Percentiles rank a stretch among this genome's conserved stretches.
phyloP scores from a whole-genome alignment of 2,329 filamentous ascomycete species.

The Fusarium irregulare region DNA sequence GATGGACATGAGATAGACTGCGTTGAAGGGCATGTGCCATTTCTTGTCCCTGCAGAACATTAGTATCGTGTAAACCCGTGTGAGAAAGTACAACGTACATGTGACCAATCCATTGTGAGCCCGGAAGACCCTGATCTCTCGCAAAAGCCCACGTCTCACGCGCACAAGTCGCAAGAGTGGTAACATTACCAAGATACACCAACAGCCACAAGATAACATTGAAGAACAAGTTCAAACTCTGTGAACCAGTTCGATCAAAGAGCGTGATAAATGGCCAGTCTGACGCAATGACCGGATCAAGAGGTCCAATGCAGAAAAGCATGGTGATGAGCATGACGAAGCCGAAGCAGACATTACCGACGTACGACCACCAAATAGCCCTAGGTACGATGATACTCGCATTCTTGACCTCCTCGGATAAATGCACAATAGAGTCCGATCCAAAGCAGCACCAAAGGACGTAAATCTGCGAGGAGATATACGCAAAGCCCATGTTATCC shows the following conservation, averaged over 20 bases:
- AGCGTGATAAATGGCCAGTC: slow-evolving; percentile 26
- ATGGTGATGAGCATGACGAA: slow-evolving; percentile 33
- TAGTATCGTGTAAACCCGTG: rapidly evolving
- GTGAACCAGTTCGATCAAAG: slow-evolving; percentile 20
- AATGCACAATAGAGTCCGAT: slow-evolving; percentile 27
- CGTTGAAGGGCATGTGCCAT: slow-evolving; percentile 31
- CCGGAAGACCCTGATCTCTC: slow-evolving; percentile 16
- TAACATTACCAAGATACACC: slow-evolving; percentile 26
- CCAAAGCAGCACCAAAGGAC: slow-evolving; percentile 31
- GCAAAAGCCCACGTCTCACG: slow-evolving; percentile 32
- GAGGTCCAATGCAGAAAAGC: slow-evolving; percentile 30
- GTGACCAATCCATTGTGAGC: slow-evolving; percentile 21
- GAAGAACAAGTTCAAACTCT: slow-evolving; percentile 18
- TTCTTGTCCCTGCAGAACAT: slow-evolving; percentile 10
- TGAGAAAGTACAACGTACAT: slow-evolving; percentile 1
- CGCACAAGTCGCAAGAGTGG: slow-evolving; percentile 25
- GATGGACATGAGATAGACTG: slow-evolving; percentile 28
- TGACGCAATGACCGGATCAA: slow-evolving; percentile 6
- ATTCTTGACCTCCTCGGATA: slow-evolving; percentile 24
- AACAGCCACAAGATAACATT: slow-evolving; percentile 25
- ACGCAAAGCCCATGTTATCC: slow-evolving; percentile 31
- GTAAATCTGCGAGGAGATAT: slow-evolving; percentile 27
- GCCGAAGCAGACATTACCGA: slow-evolving; percentile 17
- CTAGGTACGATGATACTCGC: slow-evolving; percentile 14
- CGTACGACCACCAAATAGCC: slow-evolving; percentile 26